phyloP scores from a whole-genome alignment of 2,329 filamentous ascomycete species.

The Bipolaris oryzae region DNA sequence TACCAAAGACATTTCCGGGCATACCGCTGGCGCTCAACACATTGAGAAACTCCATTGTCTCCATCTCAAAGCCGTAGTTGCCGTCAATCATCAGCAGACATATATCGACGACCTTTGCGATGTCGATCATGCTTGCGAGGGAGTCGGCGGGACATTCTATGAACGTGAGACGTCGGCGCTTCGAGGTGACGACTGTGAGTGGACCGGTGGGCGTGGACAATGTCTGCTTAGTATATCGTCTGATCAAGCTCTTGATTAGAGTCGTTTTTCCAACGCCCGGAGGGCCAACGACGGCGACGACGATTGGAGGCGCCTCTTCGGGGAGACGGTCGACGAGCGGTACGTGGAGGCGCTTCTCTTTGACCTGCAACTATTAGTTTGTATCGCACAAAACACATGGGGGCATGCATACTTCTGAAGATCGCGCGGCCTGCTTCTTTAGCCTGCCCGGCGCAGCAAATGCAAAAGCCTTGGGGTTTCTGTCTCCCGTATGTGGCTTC shows the following conservation, averaged over 20 bases:
- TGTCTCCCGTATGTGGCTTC: conserved; percentile 73
- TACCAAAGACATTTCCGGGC: conserved; percentile 98
- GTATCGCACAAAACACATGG: neutral
- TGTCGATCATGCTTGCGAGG: conserved; percentile 93
- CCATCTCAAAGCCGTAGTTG: conserved; percentile 99
- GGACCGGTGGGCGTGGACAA: conserved; percentile 88
- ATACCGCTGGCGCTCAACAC: conserved; percentile 92
- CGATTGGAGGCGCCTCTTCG: conserved; percentile 90
- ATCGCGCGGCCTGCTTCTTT: conserved; percentile 74
- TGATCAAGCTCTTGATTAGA: conserved; percentile 89
- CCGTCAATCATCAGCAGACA: conserved; percentile 98
- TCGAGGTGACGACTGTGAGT: conserved; percentile 94
- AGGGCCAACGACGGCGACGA: conserved; percentile 93
- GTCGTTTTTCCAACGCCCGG: conserved; percentile 95
- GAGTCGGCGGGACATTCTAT: conserved; percentile 94
- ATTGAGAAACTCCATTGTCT: conserved; percentile 99
- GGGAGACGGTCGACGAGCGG: conserved; percentile 94
- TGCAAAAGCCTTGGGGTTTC: conserved; percentile 89
- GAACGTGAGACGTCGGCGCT: conserved; percentile 92
- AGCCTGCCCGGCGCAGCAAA: conserved; percentile 81
- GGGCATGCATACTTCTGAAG: conserved; percentile 65
- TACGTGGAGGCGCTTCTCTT: conserved; percentile 95
- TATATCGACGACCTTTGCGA: conserved; percentile 96
- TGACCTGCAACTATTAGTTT: conserved; percentile 64
- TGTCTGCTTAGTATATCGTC: conserved; percentile 94